Conservation (phyloP, 106 monocot genomes). For the Phalaenopsis equestris region DNA sequence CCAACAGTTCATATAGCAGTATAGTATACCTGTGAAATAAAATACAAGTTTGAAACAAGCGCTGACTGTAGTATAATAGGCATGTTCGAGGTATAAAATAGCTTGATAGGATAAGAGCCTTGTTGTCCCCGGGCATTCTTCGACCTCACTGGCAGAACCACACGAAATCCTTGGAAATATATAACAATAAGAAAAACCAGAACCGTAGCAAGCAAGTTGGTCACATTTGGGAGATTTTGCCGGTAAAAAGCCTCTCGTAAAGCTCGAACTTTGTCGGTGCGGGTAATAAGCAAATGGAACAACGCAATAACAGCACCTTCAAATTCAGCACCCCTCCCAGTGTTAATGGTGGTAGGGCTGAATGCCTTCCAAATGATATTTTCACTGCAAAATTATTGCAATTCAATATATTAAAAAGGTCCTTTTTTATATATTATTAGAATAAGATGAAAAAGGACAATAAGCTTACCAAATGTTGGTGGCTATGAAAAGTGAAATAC, state of each 20-base stretch:
- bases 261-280: conserved; percentile 37
- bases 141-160: conserved; percentile 43
- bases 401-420: not conserved
- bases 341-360: conserved; percentile 40
- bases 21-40: conserved; percentile 34
- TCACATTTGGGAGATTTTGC: conserved; percentile 45
- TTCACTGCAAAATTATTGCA: conserved; percentile 18
- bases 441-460: not conserved
- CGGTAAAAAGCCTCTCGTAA: conserved; percentile 40
- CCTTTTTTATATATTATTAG: not conserved
- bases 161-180: conserved; percentile 42
- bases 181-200: conserved; percentile 41
- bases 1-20: not conserved
- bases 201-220: conserved; percentile 37
- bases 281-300: conserved; percentile 39
- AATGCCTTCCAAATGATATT: conserved; percentile 48
- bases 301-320: conserved; percentile 49
- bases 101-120: conserved; percentile 41
- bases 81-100: conserved; percentile 48
- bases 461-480: conserved; percentile 42
- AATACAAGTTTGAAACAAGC: conserved; percentile 45
- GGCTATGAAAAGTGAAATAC: conserved; percentile 52
- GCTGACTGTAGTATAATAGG: conserved; percentile 41
- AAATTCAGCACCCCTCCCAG: conserved; percentile 40
- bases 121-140: conserved; percentile 44